Conservation (phyloP, 1,284 basidiomycete genomes). For the Retiboletus flavoniger region DNA sequence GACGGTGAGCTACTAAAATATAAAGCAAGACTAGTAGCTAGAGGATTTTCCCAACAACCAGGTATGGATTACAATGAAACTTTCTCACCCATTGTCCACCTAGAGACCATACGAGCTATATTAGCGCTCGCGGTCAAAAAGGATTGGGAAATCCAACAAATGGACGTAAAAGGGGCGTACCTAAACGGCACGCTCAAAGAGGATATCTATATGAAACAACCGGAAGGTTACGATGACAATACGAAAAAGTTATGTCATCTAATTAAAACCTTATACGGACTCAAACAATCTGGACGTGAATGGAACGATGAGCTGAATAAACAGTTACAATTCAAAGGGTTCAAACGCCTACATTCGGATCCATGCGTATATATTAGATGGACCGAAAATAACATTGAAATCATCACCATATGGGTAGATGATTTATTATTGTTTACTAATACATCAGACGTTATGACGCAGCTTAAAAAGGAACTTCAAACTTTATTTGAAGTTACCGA, state of each 20-base stretch:
- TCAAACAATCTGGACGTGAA: not conserved
- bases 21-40: not conserved
- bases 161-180: not conserved
- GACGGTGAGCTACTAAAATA: not conserved
- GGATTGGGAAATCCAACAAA: not conserved
- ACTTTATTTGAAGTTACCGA: not conserved
- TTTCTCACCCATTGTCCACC: not conserved
- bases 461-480: not conserved
- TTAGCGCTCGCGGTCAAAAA: not conserved
- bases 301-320: not conserved
- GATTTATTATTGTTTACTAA: conserved; percentile 7
- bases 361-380: conserved; percentile 5
- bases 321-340: not conserved
- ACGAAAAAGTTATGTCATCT: not conserved
- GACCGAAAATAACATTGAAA: not conserved
- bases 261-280: not conserved
- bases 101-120: not conserved
- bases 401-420: conserved; percentile 12
- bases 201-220: not conserved
- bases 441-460: not conserved
- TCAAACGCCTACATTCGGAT: not conserved
- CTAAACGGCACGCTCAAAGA: not conserved
- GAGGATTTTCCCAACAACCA: not conserved
- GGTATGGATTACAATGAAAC: not conserved
- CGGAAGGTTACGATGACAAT: not conserved